These are phyloP conservation scores for Actinomucor elegans DNA, from an alignment of 371 early-diverging fungal species.

Conservation along the genomic window DNA sequence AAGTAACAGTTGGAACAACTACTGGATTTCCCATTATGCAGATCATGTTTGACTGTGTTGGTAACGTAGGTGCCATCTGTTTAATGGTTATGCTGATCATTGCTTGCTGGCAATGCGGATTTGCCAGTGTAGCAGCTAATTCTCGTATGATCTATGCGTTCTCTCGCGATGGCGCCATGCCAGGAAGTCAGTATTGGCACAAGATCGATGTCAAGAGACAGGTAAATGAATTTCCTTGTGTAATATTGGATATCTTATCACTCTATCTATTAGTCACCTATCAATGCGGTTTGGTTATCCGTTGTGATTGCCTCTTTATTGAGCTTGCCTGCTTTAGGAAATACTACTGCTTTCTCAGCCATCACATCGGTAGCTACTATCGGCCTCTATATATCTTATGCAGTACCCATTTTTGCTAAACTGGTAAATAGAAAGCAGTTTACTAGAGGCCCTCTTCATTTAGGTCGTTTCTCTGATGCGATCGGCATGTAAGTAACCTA, in stretches of 20 bases:
- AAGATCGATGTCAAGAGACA: slow-evolving; percentile 30
- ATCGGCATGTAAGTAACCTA: slow-evolving; percentile 32
- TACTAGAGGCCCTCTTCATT: slow-evolving; percentile 42
- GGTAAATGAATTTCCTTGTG: slow-evolving; percentile 21
- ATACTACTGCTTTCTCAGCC: slow-evolving; percentile 54
- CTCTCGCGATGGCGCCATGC: slow-evolving; percentile 72
- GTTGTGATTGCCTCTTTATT: slow-evolving; percentile 47
- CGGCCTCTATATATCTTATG: slow-evolving; percentile 69
- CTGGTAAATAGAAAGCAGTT: slow-evolving; percentile 22
- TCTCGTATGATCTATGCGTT: slow-evolving; percentile 76
- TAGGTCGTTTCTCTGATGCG: slow-evolving; percentile 41
- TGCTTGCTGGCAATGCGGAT: slow-evolving; percentile 61
- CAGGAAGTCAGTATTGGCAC: slow-evolving; percentile 46
- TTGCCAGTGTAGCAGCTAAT: slow-evolving; percentile 58
- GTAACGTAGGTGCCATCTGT: slow-evolving; percentile 46
- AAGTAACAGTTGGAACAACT: slow-evolving; percentile 31
- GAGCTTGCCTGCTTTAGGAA: slow-evolving; percentile 41
- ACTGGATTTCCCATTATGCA: slow-evolving; percentile 51
- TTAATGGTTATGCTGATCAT: slow-evolving; percentile 55
- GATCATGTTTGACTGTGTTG: slow-evolving; percentile 53
- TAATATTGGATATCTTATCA: no score
- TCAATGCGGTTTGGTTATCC: slow-evolving; percentile 59
- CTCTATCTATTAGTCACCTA: slow-evolving; percentile 38
- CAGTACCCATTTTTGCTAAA: slow-evolving; percentile 29
- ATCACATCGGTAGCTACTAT: slow-evolving; percentile 67